Base-by-base conservation (phyloP, 352 stramenopile species). In the Phytophthora pistaciae region DNA sequence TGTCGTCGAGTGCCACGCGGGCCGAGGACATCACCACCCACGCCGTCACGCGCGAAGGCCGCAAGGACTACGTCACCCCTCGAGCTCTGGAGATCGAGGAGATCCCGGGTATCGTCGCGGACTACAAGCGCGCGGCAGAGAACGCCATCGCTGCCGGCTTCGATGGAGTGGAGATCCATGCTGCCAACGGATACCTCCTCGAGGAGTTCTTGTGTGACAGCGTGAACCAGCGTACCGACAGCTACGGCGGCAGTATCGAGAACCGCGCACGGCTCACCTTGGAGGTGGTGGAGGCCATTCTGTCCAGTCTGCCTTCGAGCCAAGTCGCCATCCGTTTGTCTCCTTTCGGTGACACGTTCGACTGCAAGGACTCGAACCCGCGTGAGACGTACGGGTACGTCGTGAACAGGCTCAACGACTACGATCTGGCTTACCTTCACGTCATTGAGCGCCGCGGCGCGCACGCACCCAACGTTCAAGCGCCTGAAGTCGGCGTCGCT, bases 121-220 rank as follows among this genome's bases (percentile, higher is more conserved):
- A n/a, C 56, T 98, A 88, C 74, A 75, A 76, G 14, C 62, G 77
- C 25, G 87, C 72, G 0, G 90, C 91, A 0, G 61, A 74, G 27
- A 83, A 83, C n/a, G 79, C 84, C 8, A 83, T 91, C 27, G 69
- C 85, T 18, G 92, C 91, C 10, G 94, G 94, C 25, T 98, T 98
- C 72, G 94, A 98, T 56, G 91, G 92, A 11, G 80, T 98, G 16
- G 91, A 98, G 59, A 66, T 98, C 21, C 93, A 98, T 71, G 68
- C 48, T 11, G 93, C 89, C 3, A 96, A 98, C 65, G 94, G 93
- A 4, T 98, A 98, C 64, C 75, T 98, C 14, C 73, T 98, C 48
- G 91, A 98, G 65, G 78, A 96, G 60, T 97, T 97, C 67, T 66
- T 98, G 10, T 85, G 92, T 60, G 72, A 80, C 42, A 72, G 59